Conservation (phyloP, 140 eudicot species). For the Cichorium intybus region DNA sequence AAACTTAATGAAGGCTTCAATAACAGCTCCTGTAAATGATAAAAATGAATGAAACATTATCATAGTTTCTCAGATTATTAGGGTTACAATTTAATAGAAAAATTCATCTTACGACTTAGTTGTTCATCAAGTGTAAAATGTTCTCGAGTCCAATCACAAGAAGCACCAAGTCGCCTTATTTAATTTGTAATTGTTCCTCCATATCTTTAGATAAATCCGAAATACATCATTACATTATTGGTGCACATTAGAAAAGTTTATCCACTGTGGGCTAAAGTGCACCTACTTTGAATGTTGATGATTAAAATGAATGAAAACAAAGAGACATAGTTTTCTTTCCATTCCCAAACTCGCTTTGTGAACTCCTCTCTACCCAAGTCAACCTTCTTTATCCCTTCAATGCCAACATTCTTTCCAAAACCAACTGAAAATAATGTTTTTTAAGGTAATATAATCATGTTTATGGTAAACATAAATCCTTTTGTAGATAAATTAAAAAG, state of each 20-base stretch:
- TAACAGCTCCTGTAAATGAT: too few relatives aligned
- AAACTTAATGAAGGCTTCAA: too few relatives aligned
- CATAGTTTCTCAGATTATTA: conserved; percentile 8
- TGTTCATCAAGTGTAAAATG: too few relatives aligned
- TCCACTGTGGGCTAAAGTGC: not conserved
- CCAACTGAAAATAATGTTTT: conserved; percentile 59
- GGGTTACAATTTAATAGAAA: conserved; percentile 33
- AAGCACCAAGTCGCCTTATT: conserved; percentile 81
- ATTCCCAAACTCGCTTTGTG: too few relatives aligned
- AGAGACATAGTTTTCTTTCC: too few relatives aligned
- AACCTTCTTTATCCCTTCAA: conserved; percentile 80
- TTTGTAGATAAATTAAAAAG: too few relatives aligned
- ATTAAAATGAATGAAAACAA: conserved; percentile 4
- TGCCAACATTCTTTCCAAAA: conserved; percentile 89
- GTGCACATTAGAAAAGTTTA: too few relatives aligned
- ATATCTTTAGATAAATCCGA: conserved; percentile 44
- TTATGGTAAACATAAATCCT: too few relatives aligned
- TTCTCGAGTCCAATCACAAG: too few relatives aligned
- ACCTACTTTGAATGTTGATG: not conserved
- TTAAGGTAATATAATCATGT: conserved; percentile 5
- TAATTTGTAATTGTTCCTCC: conserved; percentile 96
- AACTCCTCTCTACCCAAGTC: conserved; percentile 95
- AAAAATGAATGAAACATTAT: too few relatives aligned
- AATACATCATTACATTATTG: not conserved
- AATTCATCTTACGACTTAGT: conserved; percentile 91